Evolutionary conservation across 768 basidiomycete genomes (phyloP).

Genomic region (Tephrocybe sp.): DNA sequence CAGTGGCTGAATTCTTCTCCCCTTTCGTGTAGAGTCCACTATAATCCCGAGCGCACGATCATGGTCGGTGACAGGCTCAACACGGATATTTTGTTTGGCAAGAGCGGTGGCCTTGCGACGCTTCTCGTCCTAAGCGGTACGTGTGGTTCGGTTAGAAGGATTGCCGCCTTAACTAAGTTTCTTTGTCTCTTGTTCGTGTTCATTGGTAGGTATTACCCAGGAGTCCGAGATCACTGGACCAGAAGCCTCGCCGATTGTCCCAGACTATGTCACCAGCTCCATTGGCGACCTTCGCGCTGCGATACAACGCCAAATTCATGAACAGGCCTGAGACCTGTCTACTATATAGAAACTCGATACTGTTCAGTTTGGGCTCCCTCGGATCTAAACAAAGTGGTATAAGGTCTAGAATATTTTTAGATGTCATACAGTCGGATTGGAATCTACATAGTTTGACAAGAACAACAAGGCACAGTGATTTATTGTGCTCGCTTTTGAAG

Average conservation of each 20-base stretch:
- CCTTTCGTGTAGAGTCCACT: conserved; percentile 60
- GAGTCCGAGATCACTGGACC: conserved; percentile 74
- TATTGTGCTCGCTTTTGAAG: too few species aligned
- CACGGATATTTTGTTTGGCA: conserved; percentile 94
- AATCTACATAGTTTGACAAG: too few species aligned
- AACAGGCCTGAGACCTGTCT: too few species aligned
- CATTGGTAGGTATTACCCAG: conserved; percentile 68
- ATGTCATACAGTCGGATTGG: conserved; percentile 3
- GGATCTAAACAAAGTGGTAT: too few species aligned
- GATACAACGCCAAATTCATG: conserved; percentile 9
- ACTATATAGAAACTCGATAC: too few species aligned
- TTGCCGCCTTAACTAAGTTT: background rate
- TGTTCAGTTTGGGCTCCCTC: too few species aligned
- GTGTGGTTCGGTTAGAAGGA: conserved; percentile 7
- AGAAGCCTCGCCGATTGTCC: conserved; percentile 68
- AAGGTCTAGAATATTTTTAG: background rate
- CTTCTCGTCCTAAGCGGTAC: conserved; percentile 91
- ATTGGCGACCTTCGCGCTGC: conserved; percentile 75
- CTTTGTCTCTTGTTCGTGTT: background rate
- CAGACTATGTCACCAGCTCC: conserved; percentile 77
- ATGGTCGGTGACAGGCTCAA: conserved; percentile 97
- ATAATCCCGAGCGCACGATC: conserved; percentile 83
- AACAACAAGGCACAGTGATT: too few species aligned
- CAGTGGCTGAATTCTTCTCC: background rate
- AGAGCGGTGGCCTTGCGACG: conserved; percentile 81